phyloP scores from a whole-genome alignment of 1,284 basidiomycete species.

The Cryptococcus neoformans region DNA sequence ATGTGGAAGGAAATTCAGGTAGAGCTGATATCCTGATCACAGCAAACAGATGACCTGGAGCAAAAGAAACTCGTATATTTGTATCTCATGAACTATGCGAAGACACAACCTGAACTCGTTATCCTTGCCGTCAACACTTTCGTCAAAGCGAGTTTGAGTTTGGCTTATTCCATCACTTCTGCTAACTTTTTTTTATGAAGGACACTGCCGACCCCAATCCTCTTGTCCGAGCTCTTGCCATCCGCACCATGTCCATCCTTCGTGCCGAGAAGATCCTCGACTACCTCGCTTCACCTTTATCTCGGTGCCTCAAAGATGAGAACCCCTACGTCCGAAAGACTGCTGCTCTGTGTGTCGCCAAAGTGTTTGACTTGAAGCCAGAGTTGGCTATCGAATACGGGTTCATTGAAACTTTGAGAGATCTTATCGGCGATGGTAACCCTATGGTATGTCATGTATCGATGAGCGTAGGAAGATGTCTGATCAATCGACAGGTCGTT shows the following conservation, averaged over 20 bases:
- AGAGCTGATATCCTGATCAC: conserved; percentile 1
- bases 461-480: background rate
- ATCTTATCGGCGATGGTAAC: conserved; percentile 73
- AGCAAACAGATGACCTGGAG: conserved; percentile 54
- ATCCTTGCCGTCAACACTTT: conserved; percentile 99
- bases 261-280: conserved; percentile 99
- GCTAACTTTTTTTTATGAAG: conserved; percentile 49
- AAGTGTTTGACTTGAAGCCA: conserved; percentile 95
- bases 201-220: conserved; percentile 96
- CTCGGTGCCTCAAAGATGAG: conserved; percentile 86
- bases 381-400: conserved; percentile 93
- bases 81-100: conserved; percentile 98
- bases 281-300: conserved; percentile 91
- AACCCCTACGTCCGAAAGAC: conserved; percentile 98
- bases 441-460: conserved; percentile 70
- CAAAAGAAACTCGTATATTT: conserved; percentile 77
- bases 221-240: conserved; percentile 91
- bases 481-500: conserved; percentile 59
- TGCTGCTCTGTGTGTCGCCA: conserved; percentile 90
- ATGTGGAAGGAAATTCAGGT: background rate
- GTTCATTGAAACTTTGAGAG: conserved; percentile 79
- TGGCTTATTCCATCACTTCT: background rate
- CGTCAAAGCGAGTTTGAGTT: conserved; percentile 59
- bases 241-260: conserved; percentile 96
- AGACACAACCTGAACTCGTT: conserved; percentile 95